These are phyloP conservation scores for Phytophthora citricola DNA, from an alignment of 352 stramenopile species.

Conservation along the genomic window DNA sequence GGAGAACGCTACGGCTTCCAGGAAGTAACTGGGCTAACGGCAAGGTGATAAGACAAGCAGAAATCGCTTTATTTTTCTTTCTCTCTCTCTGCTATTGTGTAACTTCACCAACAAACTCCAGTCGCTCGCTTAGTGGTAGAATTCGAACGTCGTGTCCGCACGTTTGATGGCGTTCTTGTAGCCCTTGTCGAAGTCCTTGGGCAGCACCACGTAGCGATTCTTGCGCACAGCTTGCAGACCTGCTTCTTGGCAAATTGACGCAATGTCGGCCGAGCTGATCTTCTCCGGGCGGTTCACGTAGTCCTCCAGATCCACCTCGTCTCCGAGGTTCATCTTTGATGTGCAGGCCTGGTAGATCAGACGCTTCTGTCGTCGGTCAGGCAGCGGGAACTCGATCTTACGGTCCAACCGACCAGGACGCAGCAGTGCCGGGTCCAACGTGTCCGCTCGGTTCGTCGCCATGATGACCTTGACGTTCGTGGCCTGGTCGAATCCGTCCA, in stretches of 20 bases:
- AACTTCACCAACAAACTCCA: constrained; percentile 3
- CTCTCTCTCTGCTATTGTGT: not conserved
- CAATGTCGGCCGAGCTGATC: constrained; percentile 98
- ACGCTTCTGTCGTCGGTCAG: constrained; percentile 99
- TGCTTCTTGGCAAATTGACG: constrained; percentile 98
- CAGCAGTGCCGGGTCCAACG: constrained; percentile 98
- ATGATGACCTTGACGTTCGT: constrained; percentile 99
- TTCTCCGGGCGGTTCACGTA: constrained; percentile 99
- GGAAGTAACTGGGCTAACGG: constrained; percentile 3
- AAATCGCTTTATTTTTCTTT: not conserved
- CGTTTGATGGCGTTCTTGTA: constrained; percentile 99
- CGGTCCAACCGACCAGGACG: constrained; percentile 98
- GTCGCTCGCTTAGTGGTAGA: constrained; percentile 92
- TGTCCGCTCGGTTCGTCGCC: constrained; percentile 99
- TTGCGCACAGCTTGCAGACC: constrained; percentile 99
- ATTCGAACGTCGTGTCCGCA: constrained; percentile 98
- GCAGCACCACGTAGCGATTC: constrained; percentile 99
- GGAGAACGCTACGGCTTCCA: constrained; percentile 11
- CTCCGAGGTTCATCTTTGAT: constrained; percentile 99
- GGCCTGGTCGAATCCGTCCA: constrained; percentile 99
- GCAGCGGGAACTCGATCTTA: constrained; percentile 99
- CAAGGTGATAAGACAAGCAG: constrained; percentile 6
- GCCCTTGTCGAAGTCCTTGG: constrained; percentile 99
- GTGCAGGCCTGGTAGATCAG: constrained; percentile 99
- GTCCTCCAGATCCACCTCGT: constrained; percentile 99